Conservation (phyloP, 2,329 filamentous ascomycete species). For the Plectosphaerella cucumerina region DNA sequence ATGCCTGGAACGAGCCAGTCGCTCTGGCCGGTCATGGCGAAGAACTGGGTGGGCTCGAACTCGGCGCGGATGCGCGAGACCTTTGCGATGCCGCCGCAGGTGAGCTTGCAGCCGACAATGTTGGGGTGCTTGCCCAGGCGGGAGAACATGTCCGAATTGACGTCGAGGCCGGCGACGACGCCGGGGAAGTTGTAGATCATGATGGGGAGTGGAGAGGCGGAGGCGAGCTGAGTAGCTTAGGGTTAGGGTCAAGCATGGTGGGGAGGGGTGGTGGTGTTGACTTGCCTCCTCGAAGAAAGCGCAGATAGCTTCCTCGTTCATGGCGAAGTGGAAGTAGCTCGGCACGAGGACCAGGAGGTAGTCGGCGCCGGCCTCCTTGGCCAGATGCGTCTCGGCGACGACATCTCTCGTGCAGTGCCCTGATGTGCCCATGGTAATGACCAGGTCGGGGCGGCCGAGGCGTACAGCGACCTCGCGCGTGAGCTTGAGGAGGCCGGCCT, state of each 20-base stretch:
- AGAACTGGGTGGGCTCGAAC: constrained; percentile 53
- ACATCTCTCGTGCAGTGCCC: constrained; percentile 63
- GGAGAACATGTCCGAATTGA: constrained; percentile 62
- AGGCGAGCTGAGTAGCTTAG: constrained; percentile 53
- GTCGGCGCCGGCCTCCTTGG: constrained; percentile 60
- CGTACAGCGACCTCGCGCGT: constrained; percentile 57
- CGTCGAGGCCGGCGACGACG: constrained; percentile 62
- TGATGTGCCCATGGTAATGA: constrained; percentile 64
- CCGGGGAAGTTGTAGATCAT: constrained; percentile 72
- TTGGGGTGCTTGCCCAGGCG: constrained; percentile 55
- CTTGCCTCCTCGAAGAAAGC: constrained; percentile 57
- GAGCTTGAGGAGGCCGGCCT: constrained; percentile 54
- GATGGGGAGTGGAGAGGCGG: constrained; percentile 56
- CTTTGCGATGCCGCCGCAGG: constrained; percentile 72
- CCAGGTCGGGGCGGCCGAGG: constrained; percentile 50
- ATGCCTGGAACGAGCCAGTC: constrained; percentile 65
- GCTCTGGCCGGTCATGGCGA: constrained; percentile 67
- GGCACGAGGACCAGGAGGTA: constrained; percentile 65
- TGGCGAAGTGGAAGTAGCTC: constrained; percentile 66
- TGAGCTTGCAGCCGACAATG: constrained; percentile 68
- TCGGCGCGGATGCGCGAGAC: constrained; percentile 54
- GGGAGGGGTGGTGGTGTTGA: constrained; percentile 33
- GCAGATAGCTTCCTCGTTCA: constrained; percentile 54
- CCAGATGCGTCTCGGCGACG: constrained; percentile 60
- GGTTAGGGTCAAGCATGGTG: constrained; percentile 53